Conservation (phyloP, 148 eudicot species). For the Fagopyrum homotropicum region DNA sequence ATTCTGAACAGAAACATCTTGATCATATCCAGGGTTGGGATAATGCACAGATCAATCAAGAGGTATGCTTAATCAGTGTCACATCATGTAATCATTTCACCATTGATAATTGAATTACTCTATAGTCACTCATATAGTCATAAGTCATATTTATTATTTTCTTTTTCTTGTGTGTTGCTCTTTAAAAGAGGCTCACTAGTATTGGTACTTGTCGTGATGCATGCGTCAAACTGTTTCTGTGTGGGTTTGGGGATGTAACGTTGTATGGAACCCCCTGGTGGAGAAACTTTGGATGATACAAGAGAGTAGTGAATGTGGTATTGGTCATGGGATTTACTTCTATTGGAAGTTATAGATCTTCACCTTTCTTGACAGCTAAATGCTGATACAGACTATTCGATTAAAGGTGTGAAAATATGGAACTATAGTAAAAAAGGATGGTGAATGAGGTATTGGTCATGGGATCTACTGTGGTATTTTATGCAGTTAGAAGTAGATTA, state of each 20-base stretch:
- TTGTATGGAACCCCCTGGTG: background rate
- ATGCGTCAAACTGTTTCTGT: background rate
- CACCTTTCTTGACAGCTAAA: background rate
- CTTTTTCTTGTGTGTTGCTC: background rate
- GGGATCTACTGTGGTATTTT: background rate
- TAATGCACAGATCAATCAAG: conserved; percentile 42
- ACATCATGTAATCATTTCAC: background rate
- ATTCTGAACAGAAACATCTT: conserved; percentile 36
- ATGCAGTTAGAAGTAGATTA: background rate
- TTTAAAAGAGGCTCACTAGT: background rate
- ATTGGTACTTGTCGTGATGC: background rate
- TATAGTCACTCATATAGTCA: too few relatives aligned
- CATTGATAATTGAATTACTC: background rate
- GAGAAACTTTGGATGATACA: background rate
- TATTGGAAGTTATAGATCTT: background rate
- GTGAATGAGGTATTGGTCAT: background rate
- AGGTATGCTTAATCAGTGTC: conserved; percentile 30
- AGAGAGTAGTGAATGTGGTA: background rate
- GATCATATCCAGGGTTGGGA: conserved; percentile 52
- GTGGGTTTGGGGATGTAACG: background rate
- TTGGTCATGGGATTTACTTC: background rate
- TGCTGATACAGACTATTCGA: background rate
- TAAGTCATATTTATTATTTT: background rate
- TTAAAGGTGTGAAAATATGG: background rate
- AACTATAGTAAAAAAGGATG: background rate